Evolutionary conservation across 208 protist genomes (phyloP), one percentile per base, ranked within the genome.

Genomic region (Leptomonas seymouri): DNA sequence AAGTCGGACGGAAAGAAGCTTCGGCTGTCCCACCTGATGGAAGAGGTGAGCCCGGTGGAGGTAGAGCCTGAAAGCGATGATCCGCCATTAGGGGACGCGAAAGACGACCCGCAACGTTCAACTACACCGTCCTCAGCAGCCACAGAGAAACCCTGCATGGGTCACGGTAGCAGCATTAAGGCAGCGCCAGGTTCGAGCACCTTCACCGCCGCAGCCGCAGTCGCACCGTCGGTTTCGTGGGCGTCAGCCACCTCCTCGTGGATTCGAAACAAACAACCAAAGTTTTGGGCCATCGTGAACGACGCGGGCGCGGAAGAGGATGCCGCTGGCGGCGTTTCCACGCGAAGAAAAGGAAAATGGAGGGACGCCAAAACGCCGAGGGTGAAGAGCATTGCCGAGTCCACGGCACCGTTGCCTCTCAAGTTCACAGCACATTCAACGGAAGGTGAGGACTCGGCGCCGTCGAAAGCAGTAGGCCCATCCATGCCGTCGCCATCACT

Each of bases 271-370:
- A 82, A 82, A 39, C 49, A 53, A 25, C 72, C 71, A 14, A 73
- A 78, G 50, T 82, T 82, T 50, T 82, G 77, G 77, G 77, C 71
- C 11, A 23, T 82, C 46, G 71, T 82, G 53, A 76, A 76, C 51
- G 63, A 76, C 15, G 42, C 50, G 1, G 46, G 53, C 20, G 25
- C 0, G 15, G 27, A 57, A 27, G 51, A 15, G 2, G 27, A 6
- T 3, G 25, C 51, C 39, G 48, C 27, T 46, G 20, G 30, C 21
- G 42, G 3, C 16, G 51, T n/a, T n/a, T 25, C 50, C 46, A 51
- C 34, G 51, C 30, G 28, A 34, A 39, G n/a, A 18, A 21, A 14
- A 50, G 3, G 34, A 39, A 9, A 3, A 9, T 9, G 34, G 34
- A n/a, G n/a, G n/a, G n/a, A n/a, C n/a, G n/a, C n/a, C n/a, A n/a